phyloP scores from a whole-genome alignment of 169 alveolate genomes.

The Theileria equi region DNA sequence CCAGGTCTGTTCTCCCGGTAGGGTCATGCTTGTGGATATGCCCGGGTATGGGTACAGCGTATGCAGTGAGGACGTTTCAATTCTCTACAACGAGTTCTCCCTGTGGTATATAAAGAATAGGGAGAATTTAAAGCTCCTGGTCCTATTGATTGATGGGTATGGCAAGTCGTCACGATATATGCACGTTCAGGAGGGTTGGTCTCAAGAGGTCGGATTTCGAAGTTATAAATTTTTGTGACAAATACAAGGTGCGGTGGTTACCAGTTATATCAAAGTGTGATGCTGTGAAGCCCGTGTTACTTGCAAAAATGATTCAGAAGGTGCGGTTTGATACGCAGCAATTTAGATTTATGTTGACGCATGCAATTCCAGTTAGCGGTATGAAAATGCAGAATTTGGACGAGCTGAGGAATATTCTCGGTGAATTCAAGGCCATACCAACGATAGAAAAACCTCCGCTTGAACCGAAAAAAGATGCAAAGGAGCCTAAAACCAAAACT shows the following conservation, averaged over 20 bases:
- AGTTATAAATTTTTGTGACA: constrained; percentile 68
- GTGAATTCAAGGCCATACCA: constrained; percentile 41
- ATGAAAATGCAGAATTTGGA: constrained; percentile 69
- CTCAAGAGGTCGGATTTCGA: constrained; percentile 71
- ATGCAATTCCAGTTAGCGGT: constrained; percentile 69
- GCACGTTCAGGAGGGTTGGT: constrained; percentile 63
- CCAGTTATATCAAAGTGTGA: constrained; percentile 75
- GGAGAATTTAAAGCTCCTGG: constrained; percentile 63
- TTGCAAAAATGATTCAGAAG: constrained; percentile 58
- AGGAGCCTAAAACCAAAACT: too few species aligned
- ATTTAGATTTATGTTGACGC: constrained; percentile 56
- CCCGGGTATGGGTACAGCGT: constrained; percentile 76
- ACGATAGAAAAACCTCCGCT: too few species aligned
- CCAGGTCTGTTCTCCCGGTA: constrained; percentile 70
- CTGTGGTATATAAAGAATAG: constrained; percentile 69
- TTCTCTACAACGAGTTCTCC: constrained; percentile 70
- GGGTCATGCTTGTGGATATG: constrained; percentile 72
- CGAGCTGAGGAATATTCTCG: constrained; percentile 63
- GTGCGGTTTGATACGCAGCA: constrained; percentile 40
- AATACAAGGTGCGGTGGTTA: constrained; percentile 68
- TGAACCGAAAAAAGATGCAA: too few species aligned
- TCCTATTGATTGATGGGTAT: constrained; percentile 67
- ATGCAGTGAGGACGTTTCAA: constrained; percentile 63
- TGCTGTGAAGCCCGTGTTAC: constrained; percentile 38
- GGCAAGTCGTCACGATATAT: background rate